phyloP scores from a whole-genome alignment of 306 rosid genomes.

The Canavalia ensiformis region DNA sequence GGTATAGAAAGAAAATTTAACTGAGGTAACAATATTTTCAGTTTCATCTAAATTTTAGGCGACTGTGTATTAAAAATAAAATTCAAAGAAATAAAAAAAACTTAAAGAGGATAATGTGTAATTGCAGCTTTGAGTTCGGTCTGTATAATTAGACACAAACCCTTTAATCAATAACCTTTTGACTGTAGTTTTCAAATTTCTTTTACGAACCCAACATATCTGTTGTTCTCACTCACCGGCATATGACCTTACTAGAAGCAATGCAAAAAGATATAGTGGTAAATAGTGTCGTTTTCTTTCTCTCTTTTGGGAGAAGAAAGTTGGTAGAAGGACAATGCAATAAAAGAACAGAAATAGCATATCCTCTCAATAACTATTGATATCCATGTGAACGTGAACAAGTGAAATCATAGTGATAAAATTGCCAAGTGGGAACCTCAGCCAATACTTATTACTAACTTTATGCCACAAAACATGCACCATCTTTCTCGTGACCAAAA shows the following conservation, averaged over 20 bases:
- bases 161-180: too few relatives aligned
- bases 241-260: not conserved
- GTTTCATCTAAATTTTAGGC: not conserved
- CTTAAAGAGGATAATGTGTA: not conserved
- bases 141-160: too few relatives aligned
- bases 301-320: not conserved
- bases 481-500: constrained; percentile 48
- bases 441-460: not conserved
- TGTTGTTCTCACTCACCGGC: not conserved
- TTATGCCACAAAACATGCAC: constrained; percentile 36
- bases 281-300: not conserved
- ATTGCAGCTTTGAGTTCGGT: too few relatives aligned
- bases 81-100: not conserved
- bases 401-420: constrained; percentile 1
- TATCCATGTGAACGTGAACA: constrained; percentile 39
- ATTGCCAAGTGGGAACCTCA: constrained; percentile 24
- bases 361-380: constrained; percentile 10
- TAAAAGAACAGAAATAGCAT: not conserved
- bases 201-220: not conserved
- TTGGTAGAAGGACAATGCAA: not conserved
- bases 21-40: too few relatives aligned
- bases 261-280: not conserved
- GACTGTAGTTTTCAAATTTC: not conserved
- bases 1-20: too few relatives aligned
- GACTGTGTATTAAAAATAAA: not conserved